Conservation (phyloP, 1,139 yeast species). For the Candida anutae region DNA sequence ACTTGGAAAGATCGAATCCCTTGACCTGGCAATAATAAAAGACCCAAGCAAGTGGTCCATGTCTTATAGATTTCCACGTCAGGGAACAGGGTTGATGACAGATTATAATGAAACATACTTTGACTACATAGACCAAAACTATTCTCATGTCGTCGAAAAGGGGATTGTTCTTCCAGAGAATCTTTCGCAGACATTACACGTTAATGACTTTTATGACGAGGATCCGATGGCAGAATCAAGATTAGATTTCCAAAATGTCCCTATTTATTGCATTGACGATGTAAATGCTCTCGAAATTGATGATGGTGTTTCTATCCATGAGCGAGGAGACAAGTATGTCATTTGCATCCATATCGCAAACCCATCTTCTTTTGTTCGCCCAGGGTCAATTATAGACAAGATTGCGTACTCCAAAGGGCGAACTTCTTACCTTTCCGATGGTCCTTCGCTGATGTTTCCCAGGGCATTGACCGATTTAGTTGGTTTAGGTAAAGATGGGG, state of each 20-base stretch:
- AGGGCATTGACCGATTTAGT: constrained; percentile 40
- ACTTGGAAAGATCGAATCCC: not conserved
- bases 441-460: constrained; percentile 66
- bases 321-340: constrained; percentile 24
- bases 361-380: constrained; percentile 59
- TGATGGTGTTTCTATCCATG: constrained; percentile 73
- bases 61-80: constrained; percentile 32
- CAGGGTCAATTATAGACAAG: constrained; percentile 41
- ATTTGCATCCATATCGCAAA: constrained; percentile 81
- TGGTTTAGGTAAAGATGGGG: constrained; percentile 48
- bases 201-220: constrained; percentile 18
- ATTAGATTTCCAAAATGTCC: constrained; percentile 29
- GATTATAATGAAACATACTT: constrained; percentile 38
- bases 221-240: constrained; percentile 32
- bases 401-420: constrained; percentile 56
- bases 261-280: constrained; percentile 81
- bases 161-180: too few relatives aligned
- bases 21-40: constrained; percentile 17
- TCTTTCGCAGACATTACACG: not conserved
- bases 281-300: constrained; percentile 83
- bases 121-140: constrained; percentile 16
- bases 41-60: constrained; percentile 45
- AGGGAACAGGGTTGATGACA: constrained; percentile 28
- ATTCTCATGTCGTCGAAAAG: not conserved
- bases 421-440: constrained; percentile 72